Evolutionary conservation across 768 basidiomycete genomes (phyloP), one percentile per base, ranked within the genome.

Genomic region (Hydnomerulius pinastri): DNA sequence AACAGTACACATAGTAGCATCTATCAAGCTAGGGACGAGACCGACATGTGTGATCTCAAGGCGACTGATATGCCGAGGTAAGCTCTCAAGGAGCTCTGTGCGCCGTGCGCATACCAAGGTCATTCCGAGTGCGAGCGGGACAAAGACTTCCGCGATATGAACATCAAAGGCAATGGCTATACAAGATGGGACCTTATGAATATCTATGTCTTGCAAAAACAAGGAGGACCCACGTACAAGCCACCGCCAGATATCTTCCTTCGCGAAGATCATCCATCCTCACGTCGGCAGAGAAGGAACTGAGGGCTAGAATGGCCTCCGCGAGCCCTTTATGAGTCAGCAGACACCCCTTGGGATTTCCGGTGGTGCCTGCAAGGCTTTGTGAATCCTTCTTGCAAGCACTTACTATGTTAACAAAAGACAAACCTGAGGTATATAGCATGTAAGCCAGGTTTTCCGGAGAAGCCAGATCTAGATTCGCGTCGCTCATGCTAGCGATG

Each of bases 111-210:
- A 74, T 42, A 75, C 50, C 15, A 79, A 58, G 6, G 74, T 69
- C 63, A 77, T 75, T n/a, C 78, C 77, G 9, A 78, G 60, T 10
- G 71, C 69, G 12, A 74, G 62, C 1, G 73, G 62, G 12, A 74
- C 61, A 39, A 78, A 58, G 24, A 74, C 72, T 56, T 80, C 78
- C 5, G 69, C 67, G 24, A 80, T 40, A 58, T 80, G 78, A 0
- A 80, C 78, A 48, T 80, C 78, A 54, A 80, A 80, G 10, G 78
- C 78, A 42, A 78, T 72, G 13, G 79, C 79, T 80, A 51, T 12
- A 6, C 13, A 21, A 15, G 24, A 25, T n/a, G 17, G 15, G 8
- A n/a, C 15, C 12, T 11, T 27, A 53, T n/a, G 58, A 30, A 27
- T 48, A 51, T 38, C 29, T 21, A 7, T 13, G 7, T 17, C 33